A percentile compares a stretch with the other conserved stretches of the same genome.
Conservation (phyloP, 768 basidiomycete genomes). For the Phaffia tasmanica region DNA sequence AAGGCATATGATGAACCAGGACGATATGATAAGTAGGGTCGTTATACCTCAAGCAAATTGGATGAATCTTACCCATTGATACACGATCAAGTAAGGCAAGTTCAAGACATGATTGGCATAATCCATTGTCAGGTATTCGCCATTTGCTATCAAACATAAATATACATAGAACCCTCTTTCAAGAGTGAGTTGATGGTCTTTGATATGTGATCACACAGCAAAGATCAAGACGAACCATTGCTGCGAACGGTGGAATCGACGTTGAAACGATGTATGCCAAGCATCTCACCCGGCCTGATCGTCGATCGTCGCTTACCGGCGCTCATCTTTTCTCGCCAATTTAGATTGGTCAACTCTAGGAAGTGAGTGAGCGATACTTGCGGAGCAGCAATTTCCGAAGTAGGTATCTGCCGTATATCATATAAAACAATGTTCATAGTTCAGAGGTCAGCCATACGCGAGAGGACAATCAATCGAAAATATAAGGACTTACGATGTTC, state of each 20-base stretch:
- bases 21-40: background rate
- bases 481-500: too few relatives aligned
- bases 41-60: background rate
- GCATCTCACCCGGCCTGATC: slow-evolving; percentile 33
- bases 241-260: slow-evolving; percentile 9
- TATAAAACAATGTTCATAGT: too few relatives aligned
- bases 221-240: slow-evolving; percentile 19
- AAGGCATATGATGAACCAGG: background rate
- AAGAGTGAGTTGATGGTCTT: background rate
- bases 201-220: background rate
- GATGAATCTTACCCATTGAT: slow-evolving; percentile 19
- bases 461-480: too few relatives aligned
- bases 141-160: background rate
- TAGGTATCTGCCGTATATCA: too few relatives aligned
- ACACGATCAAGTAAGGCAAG: slow-evolving; percentile 20
- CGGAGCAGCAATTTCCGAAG: background rate
- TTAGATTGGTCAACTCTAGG: slow-evolving; percentile 38
- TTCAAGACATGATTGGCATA: slow-evolving; percentile 23
- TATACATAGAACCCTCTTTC: background rate
- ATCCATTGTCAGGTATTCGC: slow-evolving; percentile 20
- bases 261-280: slow-evolving; percentile 28
- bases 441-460: too few relatives aligned
- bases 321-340: slow-evolving; percentile 36
- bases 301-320: slow-evolving; percentile 33
- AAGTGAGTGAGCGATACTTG: slow-evolving; percentile 33